Evolutionary conservation across 2,329 filamentous ascomycete species (phyloP), one percentile per base, ranked within the genome.

Genomic region (Xylariaceae sp.): DNA sequence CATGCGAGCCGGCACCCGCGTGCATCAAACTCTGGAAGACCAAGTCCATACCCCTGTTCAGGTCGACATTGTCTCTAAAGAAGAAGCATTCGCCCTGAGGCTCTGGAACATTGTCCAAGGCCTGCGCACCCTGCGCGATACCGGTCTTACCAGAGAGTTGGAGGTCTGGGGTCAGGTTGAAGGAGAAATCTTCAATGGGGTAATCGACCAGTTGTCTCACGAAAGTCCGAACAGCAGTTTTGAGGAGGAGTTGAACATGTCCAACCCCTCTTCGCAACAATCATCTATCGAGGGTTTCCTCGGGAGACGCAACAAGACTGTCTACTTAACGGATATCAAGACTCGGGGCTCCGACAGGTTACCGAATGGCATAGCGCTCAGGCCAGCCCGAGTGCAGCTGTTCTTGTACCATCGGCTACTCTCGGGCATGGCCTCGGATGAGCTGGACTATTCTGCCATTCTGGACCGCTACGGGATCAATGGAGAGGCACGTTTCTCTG

Each of bases 51-150:
- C 73, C 0, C 81, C 82, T 0, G 83, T 96, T 0, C 71, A 73
- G 3, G 76, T 97, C 3, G 77, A 84, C 13, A 72, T 88, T 2
- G 64, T 72, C 21, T 88, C 76, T 3, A 85, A 79, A 44, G 89
- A 95, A 57, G 92, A 98, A 54, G 72, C 71, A 0, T 88, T 90
- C 62, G 92, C 85, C 0, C 61, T 97, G 42, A 73, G 79, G 43
- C 72, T 97, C 32, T 97, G 89, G 88, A 97, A 97, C 59, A 71
- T 92, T 8, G 83, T 96, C 23, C 86, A 94, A 55, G 88, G 89
- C 0, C 57, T 97, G 34, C 76, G 85, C 13, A 87, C 81, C 1
- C 64, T 90, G 37, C 71, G 82, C 4, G 76, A 84, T 9, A 81
- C 72, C 2, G 85, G 86, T 3, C 66, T 83, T 41, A 88, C 86